Conservation (phyloP, 2,329 filamentous ascomycete genomes). For the Claviceps africana region DNA sequence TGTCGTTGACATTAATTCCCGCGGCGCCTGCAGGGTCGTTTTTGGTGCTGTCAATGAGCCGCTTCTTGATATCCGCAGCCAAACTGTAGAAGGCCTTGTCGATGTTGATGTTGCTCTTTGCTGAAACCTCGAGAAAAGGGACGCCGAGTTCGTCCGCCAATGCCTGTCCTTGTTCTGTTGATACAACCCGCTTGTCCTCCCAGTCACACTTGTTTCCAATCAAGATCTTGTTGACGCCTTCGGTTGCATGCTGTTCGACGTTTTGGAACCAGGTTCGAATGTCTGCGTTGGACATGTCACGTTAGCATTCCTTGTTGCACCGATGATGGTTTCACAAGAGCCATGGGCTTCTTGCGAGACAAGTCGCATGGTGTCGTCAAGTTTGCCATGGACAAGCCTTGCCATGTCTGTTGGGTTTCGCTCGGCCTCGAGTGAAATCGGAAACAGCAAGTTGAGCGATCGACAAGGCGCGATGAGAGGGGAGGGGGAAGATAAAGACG, state of each 20-base stretch:
- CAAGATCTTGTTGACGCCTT: conserved; percentile 98
- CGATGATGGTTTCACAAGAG: neutral
- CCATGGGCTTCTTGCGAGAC: neutral
- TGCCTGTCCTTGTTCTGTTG: conserved; percentile 82
- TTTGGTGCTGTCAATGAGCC: conserved; percentile 83
- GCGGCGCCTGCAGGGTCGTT: conserved; percentile 46
- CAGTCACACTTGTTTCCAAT: conserved; percentile 99
- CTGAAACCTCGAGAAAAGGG: conserved; percentile 94
- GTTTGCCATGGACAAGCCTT: neutral
- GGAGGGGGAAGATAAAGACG: conserved; percentile 16
- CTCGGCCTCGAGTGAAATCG: neutral
- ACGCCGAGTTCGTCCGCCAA: conserved; percentile 93
- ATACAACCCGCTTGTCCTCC: conserved; percentile 96
- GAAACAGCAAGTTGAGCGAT: neutral
- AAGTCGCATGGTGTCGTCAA: neutral
- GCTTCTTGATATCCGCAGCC: conserved; percentile 95
- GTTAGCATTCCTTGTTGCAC: neutral
- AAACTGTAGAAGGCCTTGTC: conserved; percentile 97
- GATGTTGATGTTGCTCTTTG: conserved; percentile 99
- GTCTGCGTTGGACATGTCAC: conserved; percentile 39
- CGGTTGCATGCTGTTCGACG: conserved; percentile 93
- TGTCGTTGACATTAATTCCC: conserved; percentile 57
- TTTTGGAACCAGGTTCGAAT: conserved; percentile 99
- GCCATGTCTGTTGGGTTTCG: too few species aligned
- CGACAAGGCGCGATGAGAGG: too few species aligned